A percentile compares a stretch with the other conserved stretches of the same genome.
phyloP scores from a whole-genome alignment of 495 filamentous ascomycete species.

The Xylona heveae region DNA sequence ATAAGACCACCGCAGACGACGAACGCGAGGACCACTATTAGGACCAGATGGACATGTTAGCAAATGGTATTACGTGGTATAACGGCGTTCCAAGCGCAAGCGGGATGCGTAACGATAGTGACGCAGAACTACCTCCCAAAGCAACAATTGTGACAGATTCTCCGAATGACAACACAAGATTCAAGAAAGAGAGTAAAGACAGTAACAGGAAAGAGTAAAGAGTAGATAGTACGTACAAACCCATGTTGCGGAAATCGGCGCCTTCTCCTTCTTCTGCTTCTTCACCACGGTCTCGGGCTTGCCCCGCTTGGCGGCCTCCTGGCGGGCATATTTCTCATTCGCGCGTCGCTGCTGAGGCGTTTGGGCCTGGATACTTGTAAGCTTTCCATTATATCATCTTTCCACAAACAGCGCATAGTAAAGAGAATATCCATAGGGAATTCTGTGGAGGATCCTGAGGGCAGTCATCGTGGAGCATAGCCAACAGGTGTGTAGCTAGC shows the following conservation, averaged over 20 bases:
- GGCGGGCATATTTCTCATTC: conserved; percentile 66
- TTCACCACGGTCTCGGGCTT: conserved; percentile 53
- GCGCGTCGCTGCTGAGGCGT: conserved; percentile 81
- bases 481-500: no score
- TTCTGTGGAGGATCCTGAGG: no score
- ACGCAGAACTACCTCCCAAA: conserved; percentile 1
- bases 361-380: conserved; percentile 86
- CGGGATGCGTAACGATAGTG: no score
- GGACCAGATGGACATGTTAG: not conserved
- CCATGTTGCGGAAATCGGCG: conserved; percentile 61
- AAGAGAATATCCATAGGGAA: no score
- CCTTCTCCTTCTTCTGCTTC: conserved; percentile 45
- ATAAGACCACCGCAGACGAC: conserved; percentile 66
- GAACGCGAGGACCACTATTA: conserved; percentile 52
- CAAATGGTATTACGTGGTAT: no score
- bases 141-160: conserved; percentile 2
- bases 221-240: conserved; percentile 41
- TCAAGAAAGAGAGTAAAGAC: conserved; percentile 9
- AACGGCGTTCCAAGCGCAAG: no score
- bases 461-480: no score
- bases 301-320: conserved; percentile 60
- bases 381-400: conserved; percentile 1
- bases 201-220: conserved; percentile 1
- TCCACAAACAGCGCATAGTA: not conserved
- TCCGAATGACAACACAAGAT: conserved; percentile 9